Percentiles rank a stretch among this genome's conserved stretches.
Evolutionary conservation across 352 stramenopile species (phyloP).

Genomic region (Pythium chondricola): DNA sequence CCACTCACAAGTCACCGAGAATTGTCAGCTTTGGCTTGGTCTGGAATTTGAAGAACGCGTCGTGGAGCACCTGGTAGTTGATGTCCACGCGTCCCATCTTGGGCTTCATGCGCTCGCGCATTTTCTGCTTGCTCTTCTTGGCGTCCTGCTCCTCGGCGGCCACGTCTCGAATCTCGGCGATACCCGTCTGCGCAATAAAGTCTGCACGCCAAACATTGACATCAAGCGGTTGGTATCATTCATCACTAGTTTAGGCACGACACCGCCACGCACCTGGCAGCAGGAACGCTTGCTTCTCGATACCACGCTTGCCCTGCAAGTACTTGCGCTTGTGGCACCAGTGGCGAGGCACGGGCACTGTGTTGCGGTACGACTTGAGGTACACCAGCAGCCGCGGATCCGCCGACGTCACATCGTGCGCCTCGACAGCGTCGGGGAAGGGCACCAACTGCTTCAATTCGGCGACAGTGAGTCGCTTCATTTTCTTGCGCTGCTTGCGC

Average conservation of each 20-base stretch:
- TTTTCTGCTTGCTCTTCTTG: conserved; percentile 90
- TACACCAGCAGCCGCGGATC: conserved; percentile 95
- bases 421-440: conserved; percentile 94
- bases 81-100: conserved; percentile 98
- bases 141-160: conserved; percentile 83
- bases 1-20: conserved; percentile 71
- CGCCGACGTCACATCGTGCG: conserved; percentile 94
- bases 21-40: conserved; percentile 93
- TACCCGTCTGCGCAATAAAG: conserved; percentile 97
- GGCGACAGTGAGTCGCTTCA: conserved; percentile 91
- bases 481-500: conserved; percentile 92
- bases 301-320: conserved; percentile 93
- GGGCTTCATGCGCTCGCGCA: conserved; percentile 89
- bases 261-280: conserved; percentile 66
- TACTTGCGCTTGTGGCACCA: conserved; percentile 99
- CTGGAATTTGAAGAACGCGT: conserved; percentile 99
- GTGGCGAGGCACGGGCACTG: conserved; percentile 94
- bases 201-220: conserved; percentile 29
- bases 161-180: conserved; percentile 71
- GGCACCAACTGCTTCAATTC: conserved; percentile 95
- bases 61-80: conserved; percentile 96
- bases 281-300: conserved; percentile 94
- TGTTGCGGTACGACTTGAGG: conserved; percentile 95
- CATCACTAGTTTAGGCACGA: neutral
- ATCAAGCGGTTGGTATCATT: neutral